Conservation (phyloP, 768 basidiomycete genomes). For the Phlebiopsis gigantea region DNA sequence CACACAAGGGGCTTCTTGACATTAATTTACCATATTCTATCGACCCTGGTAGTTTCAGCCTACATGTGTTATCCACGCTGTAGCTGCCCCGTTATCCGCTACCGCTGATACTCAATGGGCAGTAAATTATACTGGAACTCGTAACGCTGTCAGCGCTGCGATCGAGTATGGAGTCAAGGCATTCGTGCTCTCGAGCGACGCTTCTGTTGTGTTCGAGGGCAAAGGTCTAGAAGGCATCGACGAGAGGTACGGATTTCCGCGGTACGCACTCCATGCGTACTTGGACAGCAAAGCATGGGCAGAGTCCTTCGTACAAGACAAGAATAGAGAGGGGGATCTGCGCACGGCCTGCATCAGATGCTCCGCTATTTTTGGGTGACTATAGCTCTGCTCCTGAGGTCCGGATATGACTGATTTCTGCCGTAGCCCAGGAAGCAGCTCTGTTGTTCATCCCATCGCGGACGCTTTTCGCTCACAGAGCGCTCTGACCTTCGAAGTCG, state of each 20-base stretch:
- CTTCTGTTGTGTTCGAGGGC: conserved; percentile 46
- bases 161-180: conserved; percentile 33
- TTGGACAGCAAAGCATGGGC: conserved; percentile 49
- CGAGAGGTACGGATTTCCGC: conserved; percentile 39
- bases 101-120: not conserved
- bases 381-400: not conserved
- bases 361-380: conserved; percentile 51
- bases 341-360: conserved; percentile 47
- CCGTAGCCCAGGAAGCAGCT: not conserved
- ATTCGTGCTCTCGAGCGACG: conserved; percentile 49
- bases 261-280: conserved; percentile 40
- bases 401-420: not conserved
- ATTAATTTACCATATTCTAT: not conserved
- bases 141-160: conserved; percentile 39
- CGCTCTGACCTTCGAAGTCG: conserved; percentile 30
- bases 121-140: conserved; percentile 50
- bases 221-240: conserved; percentile 40
- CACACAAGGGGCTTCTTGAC: not conserved
- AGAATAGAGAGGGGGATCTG: conserved; percentile 36
- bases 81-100: not conserved
- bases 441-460: not conserved
- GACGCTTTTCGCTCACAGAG: not conserved
- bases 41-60: too few relatives aligned
- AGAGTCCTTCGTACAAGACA: conserved; percentile 43
- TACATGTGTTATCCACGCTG: not conserved